Conservation (phyloP, 176 grass and related monocot genomes). For the Poa annua region DNA sequence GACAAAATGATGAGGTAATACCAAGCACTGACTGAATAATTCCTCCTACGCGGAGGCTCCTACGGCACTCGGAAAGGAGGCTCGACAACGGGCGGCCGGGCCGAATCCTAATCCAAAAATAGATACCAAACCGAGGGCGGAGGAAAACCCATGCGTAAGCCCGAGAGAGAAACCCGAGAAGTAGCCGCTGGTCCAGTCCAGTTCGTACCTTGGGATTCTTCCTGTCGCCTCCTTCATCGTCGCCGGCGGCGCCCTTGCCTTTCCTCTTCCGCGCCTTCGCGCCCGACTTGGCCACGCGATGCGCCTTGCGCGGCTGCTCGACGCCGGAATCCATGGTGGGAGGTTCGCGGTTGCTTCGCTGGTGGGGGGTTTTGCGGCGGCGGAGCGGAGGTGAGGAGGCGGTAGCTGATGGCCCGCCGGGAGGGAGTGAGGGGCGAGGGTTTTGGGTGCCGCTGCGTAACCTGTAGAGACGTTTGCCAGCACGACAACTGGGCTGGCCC, state of each 20-base stretch:
- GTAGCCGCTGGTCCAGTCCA: neutral
- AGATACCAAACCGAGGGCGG: neutral
- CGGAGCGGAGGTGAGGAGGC: neutral
- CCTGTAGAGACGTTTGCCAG: neutral
- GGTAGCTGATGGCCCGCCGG: conserved; percentile 18
- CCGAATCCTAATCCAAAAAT: conserved; percentile 2
- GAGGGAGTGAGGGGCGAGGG: conserved; percentile 6
- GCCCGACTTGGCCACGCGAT: conserved; percentile 74
- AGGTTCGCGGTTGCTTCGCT: neutral
- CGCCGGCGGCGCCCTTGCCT: conserved; percentile 50
- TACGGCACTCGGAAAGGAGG: conserved; percentile 7
- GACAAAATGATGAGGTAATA: neutral
- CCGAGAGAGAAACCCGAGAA: neutral
- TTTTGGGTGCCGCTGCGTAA: conserved; percentile 17
- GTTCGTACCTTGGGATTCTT: conserved; percentile 82
- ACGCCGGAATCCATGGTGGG: conserved; percentile 51
- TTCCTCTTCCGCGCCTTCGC: conserved; percentile 74
- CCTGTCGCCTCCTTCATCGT: conserved; percentile 52
- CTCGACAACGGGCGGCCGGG: neutral
- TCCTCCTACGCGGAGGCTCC: neutral
- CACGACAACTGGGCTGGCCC: neutral
- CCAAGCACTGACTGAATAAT: neutral
- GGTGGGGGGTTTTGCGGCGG: conserved; percentile 10
- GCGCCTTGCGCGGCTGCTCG: conserved; percentile 80
- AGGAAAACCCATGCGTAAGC: neutral